A percentile compares a stretch with the other conserved stretches of the same genome.
Evolutionary conservation across 176 grass and related monocot genomes (phyloP).

Genomic region (Triticum monococcum): DNA sequence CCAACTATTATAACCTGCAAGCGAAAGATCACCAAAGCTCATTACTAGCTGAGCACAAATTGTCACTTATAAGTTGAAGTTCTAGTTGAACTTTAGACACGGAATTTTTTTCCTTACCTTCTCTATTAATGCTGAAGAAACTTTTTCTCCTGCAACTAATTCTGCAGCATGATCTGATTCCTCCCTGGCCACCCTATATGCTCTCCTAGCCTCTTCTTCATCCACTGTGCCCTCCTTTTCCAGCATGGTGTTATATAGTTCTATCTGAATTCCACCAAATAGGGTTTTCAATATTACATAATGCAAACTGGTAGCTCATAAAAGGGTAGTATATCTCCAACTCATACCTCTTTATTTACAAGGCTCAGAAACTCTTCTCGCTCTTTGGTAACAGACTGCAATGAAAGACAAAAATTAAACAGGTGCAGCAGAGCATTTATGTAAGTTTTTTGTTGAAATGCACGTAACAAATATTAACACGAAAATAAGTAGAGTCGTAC

Average conservation of each 20-base stretch:
- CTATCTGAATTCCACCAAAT: slow-evolving; percentile 63
- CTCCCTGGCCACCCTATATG: slow-evolving; percentile 83
- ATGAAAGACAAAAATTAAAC: slow-evolving; percentile 10
- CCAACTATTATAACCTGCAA: not conserved
- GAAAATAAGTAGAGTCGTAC: slow-evolving; percentile 46
- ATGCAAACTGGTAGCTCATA: slow-evolving; percentile 14
- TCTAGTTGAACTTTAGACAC: not conserved
- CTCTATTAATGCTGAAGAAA: slow-evolving; percentile 90
- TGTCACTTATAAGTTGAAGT: not conserved
- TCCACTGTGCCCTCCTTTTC: slow-evolving; percentile 88
- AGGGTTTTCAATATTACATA: slow-evolving; percentile 7
- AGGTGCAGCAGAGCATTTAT: not conserved
- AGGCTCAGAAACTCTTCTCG: slow-evolving; percentile 89
- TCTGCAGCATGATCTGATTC: slow-evolving; percentile 72
- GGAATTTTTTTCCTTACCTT: slow-evolving; percentile 50
- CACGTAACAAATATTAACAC: slow-evolving; percentile 3
- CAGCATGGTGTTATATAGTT: slow-evolving; percentile 79
- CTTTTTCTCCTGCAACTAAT: slow-evolving; percentile 58
- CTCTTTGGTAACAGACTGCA: slow-evolving; percentile 89
- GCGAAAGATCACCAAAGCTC: not conserved
- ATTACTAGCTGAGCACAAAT: not conserved
- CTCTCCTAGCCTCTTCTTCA: slow-evolving; percentile 89
- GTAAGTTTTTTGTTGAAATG: slow-evolving; percentile 15
- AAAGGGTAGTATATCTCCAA: slow-evolving; percentile 14
- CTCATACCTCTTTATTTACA: slow-evolving; percentile 88